phyloP scores from a whole-genome alignment of 441 rosid species.

The Syzygium syzygioides region DNA sequence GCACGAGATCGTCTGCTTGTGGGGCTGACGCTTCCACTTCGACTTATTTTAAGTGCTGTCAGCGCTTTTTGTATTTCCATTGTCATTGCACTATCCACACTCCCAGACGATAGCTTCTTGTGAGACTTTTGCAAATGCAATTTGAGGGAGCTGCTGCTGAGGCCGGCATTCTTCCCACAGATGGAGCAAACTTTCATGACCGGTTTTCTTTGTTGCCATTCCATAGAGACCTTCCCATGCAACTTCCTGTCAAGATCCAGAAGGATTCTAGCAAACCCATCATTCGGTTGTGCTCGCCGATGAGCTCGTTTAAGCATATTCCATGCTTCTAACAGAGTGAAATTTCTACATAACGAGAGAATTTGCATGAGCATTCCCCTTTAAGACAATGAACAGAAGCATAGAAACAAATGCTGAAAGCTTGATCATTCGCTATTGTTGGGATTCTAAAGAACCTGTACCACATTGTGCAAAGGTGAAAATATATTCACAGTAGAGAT shows the following conservation, averaged over 20 bases:
- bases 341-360: conserved; percentile 42
- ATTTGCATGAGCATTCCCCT: neutral
- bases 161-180: conserved; percentile 91
- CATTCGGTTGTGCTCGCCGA: conserved; percentile 94
- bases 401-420: neutral
- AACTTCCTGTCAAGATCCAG: conserved; percentile 58
- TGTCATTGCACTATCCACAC: conserved; percentile 97
- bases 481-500: neutral
- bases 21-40: conserved; percentile 67
- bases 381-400: neutral
- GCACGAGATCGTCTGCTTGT: conserved; percentile 37
- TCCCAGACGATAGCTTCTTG: conserved; percentile 80
- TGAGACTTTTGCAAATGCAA: conserved; percentile 91
- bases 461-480: neutral
- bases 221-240: conserved; percentile 88
- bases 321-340: conserved; percentile 79
- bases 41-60: conserved; percentile 66
- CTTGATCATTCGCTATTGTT: neutral
- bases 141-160: conserved; percentile 91
- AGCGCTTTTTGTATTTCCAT: conserved; percentile 93
- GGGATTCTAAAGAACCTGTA: neutral
- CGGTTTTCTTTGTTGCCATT: conserved; percentile 90
- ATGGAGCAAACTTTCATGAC: conserved; percentile 86
- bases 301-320: conserved; percentile 66
- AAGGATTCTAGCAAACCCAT: conserved; percentile 76